Evolutionary conservation across 345 rosid species (phyloP), one percentile per base, ranked within the genome.

Genomic region (Eucalyptus caleyi): DNA sequence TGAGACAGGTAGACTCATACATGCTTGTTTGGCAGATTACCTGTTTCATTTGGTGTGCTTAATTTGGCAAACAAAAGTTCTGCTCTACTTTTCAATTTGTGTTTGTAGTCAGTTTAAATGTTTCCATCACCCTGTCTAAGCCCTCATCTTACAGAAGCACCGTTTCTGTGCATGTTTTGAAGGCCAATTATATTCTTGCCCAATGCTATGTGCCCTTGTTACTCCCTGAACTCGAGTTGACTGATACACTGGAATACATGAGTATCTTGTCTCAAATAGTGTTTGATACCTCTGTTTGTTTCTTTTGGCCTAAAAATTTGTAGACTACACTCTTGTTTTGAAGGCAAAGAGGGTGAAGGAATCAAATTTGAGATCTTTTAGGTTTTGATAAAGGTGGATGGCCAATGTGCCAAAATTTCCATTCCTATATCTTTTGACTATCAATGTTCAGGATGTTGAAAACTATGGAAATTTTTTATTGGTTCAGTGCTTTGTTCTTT

Each of bases 1-100:
- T 97, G 92, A 93, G 94, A 95, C 95, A 96, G 97, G 97, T 96
- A 91, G 91, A 45, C 8, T 49, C 50, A 40, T 86, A 18, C 37
- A 54, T 51, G 44, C 47, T 51, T 88, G 40, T 47, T 45, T 27
- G 37, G 15, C 42, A 37, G 60, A 42, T 45, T 18, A 16, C 34
- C 40, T 86, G 16, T 40, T 47, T 50, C 65, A 51, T 62, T 42
- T 67, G 30, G 26, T 47, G 26, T 49, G 9, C 81, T 59, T 51
- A 30, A 32, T 59, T 40, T 32, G 30, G 47, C 85, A 40, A 77
- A 11, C 30, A 21, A 21, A 37, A 21, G 30, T 77, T 21, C 47
- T 77, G 85, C 85, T 77, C 85, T 77, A 40, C 30, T 77, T 77
- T 77, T 77, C 85, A 21, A 77, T 44, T 40, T 77, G 16, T 77